A percentile compares a stretch with the other conserved stretches of the same genome.
Conservation (phyloP, 805 yeast species). For the Barnettozyma pratensis region DNA sequence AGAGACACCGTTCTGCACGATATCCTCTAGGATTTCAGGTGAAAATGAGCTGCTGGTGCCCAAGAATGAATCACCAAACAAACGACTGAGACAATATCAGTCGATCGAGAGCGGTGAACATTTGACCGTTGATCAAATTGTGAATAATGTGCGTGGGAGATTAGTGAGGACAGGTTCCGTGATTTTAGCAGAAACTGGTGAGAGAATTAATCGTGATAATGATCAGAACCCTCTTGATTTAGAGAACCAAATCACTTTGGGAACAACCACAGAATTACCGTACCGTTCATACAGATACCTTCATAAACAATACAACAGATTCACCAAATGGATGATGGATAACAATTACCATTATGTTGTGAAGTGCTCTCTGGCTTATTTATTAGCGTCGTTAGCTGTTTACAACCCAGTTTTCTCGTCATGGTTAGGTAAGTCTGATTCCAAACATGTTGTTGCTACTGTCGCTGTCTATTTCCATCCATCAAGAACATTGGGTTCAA, state of each 20-base stretch:
- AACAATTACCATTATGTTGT: conserved; percentile 31
- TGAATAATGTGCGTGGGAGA: conserved; percentile 14
- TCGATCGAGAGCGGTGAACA: conserved; percentile 17
- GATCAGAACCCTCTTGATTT: conserved; percentile 6
- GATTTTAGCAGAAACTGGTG: conserved; percentile 42
- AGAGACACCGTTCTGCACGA: conserved; percentile 2
- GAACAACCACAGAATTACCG: neutral
- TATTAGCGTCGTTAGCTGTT: conserved; percentile 69
- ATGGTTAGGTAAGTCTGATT: conserved; percentile 59
- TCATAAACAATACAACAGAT: neutral
- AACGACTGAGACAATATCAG: conserved; percentile 13
- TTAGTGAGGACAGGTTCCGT: conserved; percentile 30
- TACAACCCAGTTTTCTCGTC: conserved; percentile 46
- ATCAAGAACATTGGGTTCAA: conserved; percentile 70
- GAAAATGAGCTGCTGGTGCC: conserved; percentile 6
- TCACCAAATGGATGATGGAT: conserved; percentile 4
- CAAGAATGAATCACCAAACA: neutral
- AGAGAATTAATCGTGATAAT: conserved; percentile 22
- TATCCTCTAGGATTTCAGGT: neutral
- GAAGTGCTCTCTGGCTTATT: conserved; percentile 71
- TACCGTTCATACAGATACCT: neutral
- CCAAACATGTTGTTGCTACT: conserved; percentile 79
- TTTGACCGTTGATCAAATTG: conserved; percentile 9
- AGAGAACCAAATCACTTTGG: conserved; percentile 8
- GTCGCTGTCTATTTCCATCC: conserved; percentile 85